A percentile compares a stretch with the other conserved stretches of the same genome.
Conservation (phyloP, 768 basidiomycete genomes). For the Psilocybe cyanescens region DNA sequence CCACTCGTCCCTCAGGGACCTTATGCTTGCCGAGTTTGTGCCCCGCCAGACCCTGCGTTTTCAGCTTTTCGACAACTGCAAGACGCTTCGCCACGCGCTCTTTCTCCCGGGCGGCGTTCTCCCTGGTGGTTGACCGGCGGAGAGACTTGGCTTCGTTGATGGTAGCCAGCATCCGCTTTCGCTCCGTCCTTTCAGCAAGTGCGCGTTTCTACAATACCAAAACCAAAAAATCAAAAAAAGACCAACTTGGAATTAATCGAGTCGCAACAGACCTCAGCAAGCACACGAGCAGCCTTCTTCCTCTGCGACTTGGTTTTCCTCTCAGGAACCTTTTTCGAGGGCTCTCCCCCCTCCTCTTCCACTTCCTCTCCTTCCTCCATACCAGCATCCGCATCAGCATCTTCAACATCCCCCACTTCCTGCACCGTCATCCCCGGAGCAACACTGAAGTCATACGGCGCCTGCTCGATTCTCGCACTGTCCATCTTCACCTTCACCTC, state of each 20-base stretch:
- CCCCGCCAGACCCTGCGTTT: conserved; percentile 67
- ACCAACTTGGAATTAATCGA: background rate
- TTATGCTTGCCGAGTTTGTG: conserved; percentile 80
- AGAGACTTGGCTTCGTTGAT: conserved; percentile 60
- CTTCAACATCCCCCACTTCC: conserved; percentile 39
- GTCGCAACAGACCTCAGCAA: conserved; percentile 58
- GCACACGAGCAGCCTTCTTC: conserved; percentile 63
- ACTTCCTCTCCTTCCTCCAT: conserved; percentile 31
- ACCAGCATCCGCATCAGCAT: conserved; percentile 29
- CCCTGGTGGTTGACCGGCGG: conserved; percentile 42
- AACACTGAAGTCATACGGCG: conserved; percentile 36
- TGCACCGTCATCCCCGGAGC: conserved; percentile 73
- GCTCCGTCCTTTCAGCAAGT: conserved; percentile 58
- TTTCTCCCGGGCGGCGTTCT: conserved; percentile 43
- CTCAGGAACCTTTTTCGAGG: conserved; percentile 41
- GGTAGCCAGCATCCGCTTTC: conserved; percentile 63
- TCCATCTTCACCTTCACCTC: conserved; percentile 61
- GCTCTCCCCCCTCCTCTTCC: conserved; percentile 27
- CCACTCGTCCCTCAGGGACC: conserved; percentile 68
- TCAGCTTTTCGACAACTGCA: conserved; percentile 51
- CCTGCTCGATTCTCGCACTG: conserved; percentile 41
- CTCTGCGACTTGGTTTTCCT: conserved; percentile 58
- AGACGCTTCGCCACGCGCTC: conserved; percentile 45
- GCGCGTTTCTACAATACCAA: conserved; percentile 56
- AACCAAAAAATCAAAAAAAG: background rate